Base-by-base conservation (phyloP, 306 rosid species). In the Sechiopsis laciniata region DNA sequence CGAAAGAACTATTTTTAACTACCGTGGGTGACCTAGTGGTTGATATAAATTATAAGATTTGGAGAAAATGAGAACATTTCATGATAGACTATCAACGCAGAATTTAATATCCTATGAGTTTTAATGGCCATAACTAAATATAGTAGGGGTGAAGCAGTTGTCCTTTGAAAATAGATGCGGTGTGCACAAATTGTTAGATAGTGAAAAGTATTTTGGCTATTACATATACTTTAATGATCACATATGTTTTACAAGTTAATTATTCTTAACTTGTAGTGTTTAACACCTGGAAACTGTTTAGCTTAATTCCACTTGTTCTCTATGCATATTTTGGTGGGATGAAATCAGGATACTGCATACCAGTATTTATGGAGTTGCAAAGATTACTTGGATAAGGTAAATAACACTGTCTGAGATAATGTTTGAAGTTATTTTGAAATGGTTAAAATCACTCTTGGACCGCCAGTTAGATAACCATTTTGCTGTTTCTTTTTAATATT, bases 341-440 rank as follows among this genome's bases (percentile, higher is more conserved):
- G 80, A 87, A 79, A 60, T 71, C 82, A 90, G 98, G 98, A 88
- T 81, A 78, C 76, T 37, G 88, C 89, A 77, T 93, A 48, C 81
- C 91, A 73, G 77, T 93, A 85, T 82, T 73, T 90, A 55, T 87
- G 97, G 96, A 88, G 82, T 75, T 86, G 90, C 85, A 90, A 81
- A 82, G 88, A 74, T 50, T 79, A 82, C 82, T 80, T 88, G 77
- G 94, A 93, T 81, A 87, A 88, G 93, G 97, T 90, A 81, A 65
- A 63, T 56, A 22, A 70, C 52, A 42, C 48, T 42, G 12, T 42
- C 48, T 42, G 48, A 42, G 48, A 2, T 8, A 42, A 42, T 42
- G 48, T 42, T 42, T 42, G 1, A 42, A 8, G 48, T 42, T 0
- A 42, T 42, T 42, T 42, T 42, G 48, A 50, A 50, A 50, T 50